Conservation (phyloP, 148 eudicot genomes). For the Hydrangea macrophylla region DNA sequence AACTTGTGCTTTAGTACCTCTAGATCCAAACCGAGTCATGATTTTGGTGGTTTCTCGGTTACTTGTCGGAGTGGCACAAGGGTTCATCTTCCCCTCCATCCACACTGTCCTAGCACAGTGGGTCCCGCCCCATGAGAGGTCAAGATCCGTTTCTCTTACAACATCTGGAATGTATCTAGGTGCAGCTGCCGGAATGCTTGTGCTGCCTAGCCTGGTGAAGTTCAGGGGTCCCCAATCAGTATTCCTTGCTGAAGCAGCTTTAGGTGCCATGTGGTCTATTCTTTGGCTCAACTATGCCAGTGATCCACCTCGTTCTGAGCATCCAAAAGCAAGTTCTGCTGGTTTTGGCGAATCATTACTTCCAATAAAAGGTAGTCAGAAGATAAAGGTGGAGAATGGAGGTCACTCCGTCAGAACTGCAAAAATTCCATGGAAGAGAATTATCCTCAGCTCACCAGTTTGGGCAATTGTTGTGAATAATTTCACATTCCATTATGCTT, state of each 20-base stretch:
- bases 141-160: constrained; percentile 75
- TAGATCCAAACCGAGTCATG: constrained; percentile 56
- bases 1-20: no score
- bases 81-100: constrained; percentile 86
- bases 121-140: constrained; percentile 75
- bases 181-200: constrained; percentile 73
- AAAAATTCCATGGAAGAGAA: constrained; percentile 63
- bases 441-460: constrained; percentile 54
- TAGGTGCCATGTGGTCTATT: constrained; percentile 70
- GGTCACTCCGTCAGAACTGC: constrained; percentile 24
- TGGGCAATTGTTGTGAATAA: constrained; percentile 88
- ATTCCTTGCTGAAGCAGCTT: constrained; percentile 62
- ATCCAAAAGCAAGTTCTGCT: constrained; percentile 74
- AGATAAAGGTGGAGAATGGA: constrained; percentile 44
- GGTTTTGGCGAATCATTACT: constrained; percentile 68
- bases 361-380: constrained; percentile 48
- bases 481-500: constrained; percentile 74
- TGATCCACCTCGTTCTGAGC: no score
- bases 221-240: no score
- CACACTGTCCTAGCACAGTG: no score
- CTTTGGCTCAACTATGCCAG: constrained; percentile 65
- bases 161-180: constrained; percentile 85
- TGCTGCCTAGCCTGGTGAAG: constrained; percentile 66
- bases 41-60: constrained; percentile 61
- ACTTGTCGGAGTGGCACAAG: constrained; percentile 78